These are phyloP conservation scores for Polytrichum formosum DNA, from an alignment of 225 moss, liverwort and hornwort genomes.

Conservation along the genomic window DNA sequence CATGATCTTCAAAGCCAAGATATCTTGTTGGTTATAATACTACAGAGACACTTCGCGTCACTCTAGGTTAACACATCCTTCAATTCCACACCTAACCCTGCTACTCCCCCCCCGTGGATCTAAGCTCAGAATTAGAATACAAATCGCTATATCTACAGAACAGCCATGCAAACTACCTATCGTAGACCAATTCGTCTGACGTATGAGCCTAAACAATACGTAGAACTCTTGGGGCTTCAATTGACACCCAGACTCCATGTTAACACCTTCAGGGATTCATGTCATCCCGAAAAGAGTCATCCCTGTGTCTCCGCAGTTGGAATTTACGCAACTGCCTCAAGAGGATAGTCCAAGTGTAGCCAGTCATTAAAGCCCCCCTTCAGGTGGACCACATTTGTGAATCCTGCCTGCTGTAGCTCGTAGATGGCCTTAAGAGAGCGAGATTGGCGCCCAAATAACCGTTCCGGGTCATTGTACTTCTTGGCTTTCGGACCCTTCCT, in stretches of 20 bases:
- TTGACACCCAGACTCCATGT: not conserved
- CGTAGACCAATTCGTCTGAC: not conserved
- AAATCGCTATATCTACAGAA: not conserved
- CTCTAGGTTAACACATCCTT: too few species aligned
- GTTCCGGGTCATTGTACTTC: slow-evolving; percentile 74
- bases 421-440: slow-evolving; percentile 78
- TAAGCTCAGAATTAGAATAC: not conserved
- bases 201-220: too few species aligned
- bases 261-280: not conserved
- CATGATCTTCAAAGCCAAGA: too few species aligned
- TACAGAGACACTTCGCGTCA: not conserved
- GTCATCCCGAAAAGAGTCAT: not conserved
- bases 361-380: slow-evolving; percentile 64
- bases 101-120: not conserved
- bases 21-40: not conserved
- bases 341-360: slow-evolving; percentile 59
- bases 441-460: slow-evolving; percentile 77
- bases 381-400: slow-evolving; percentile 61
- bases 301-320: too few species aligned
- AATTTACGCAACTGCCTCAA: slow-evolving; percentile 15
- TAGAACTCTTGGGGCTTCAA: not conserved
- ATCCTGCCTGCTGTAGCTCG: slow-evolving; percentile 85
- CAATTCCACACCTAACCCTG: too few species aligned
- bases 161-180: not conserved
- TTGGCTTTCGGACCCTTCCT: slow-evolving; percentile 79